A percentile compares a stretch with the other conserved stretches of the same genome.
phyloP scores from a whole-genome alignment of 352 stramenopile genomes.

The Phytophthora foliorum region DNA sequence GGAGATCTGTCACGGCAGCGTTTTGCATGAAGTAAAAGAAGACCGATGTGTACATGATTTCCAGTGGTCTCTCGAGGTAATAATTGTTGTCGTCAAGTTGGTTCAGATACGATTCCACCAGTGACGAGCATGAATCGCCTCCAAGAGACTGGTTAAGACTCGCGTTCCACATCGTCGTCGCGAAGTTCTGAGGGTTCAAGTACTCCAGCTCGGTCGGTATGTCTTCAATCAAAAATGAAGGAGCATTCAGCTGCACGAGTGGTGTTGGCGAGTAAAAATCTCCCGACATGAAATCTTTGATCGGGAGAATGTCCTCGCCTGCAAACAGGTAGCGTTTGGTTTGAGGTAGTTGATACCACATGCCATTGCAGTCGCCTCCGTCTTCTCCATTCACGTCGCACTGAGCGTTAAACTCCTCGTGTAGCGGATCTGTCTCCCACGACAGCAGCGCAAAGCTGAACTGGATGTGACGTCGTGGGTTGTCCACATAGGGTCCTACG shows the following conservation, averaged over 20 bases:
- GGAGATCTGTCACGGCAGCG: conserved; percentile 44
- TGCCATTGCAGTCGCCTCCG: conserved; percentile 36
- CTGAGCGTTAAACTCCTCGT: conserved; percentile 42
- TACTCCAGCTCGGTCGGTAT: conserved; percentile 39
- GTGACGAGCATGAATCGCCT: conserved; percentile 43
- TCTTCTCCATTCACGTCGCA: conserved; percentile 39
- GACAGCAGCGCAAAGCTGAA: conserved; percentile 55
- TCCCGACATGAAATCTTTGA: conserved; percentile 24
- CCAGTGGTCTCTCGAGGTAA: conserved; percentile 43
- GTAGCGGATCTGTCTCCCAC: conserved; percentile 46
- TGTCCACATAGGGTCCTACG: conserved; percentile 44
- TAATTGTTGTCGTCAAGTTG: conserved; percentile 55
- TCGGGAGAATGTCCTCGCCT: conserved; percentile 41
- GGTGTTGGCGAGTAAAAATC: conserved; percentile 53
- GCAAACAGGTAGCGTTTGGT: conserved; percentile 57
- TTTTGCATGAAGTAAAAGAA: conserved; percentile 58
- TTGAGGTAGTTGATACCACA: conserved; percentile 54
- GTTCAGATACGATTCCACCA: conserved; percentile 58
- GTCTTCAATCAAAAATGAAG: conserved; percentile 27
- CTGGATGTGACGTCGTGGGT: conserved; percentile 46
- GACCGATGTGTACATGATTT: conserved; percentile 56
- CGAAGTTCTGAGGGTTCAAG: conserved; percentile 40
- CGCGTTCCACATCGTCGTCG: conserved; percentile 26
- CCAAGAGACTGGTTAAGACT: conserved; percentile 29
- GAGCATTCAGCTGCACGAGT: conserved; percentile 55